Evolutionary conservation across 345 rosid genomes (phyloP).

Genomic region (Salix udensis): DNA sequence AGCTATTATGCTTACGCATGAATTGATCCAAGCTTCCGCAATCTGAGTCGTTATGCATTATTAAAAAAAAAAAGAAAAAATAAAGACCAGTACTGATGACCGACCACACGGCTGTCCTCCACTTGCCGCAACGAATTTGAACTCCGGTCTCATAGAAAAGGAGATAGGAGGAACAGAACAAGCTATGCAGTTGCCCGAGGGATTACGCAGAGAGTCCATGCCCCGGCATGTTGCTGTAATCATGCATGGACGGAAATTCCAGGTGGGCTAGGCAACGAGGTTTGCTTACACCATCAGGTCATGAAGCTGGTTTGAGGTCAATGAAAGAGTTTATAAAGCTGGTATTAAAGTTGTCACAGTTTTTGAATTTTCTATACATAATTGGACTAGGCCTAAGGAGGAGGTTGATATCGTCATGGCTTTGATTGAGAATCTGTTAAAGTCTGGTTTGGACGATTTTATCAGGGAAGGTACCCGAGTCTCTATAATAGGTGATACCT

Average conservation of each 20-base stretch:
- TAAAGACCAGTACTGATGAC: not conserved
- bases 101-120: not conserved
- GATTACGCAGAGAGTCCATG: slow-evolving; percentile 46
- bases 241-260: slow-evolving; percentile 59
- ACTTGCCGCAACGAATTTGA: not conserved
- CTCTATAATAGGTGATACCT: slow-evolving; percentile 61
- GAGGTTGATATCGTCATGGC: slow-evolving; percentile 68
- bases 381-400: slow-evolving; percentile 78
- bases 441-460: slow-evolving; percentile 39
- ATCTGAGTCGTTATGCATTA: no score
- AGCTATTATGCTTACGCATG: no score
- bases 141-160: not conserved
- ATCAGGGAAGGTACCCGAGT: slow-evolving; percentile 44
- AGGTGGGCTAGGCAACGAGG: slow-evolving; percentile 68
- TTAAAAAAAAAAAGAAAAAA: no score
- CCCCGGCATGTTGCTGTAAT: slow-evolving; percentile 79
- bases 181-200: slow-evolving; percentile 41
- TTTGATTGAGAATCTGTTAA: slow-evolving; percentile 48
- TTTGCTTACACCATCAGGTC: slow-evolving; percentile 49
- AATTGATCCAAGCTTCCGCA: no score
- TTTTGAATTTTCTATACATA: slow-evolving; percentile 70
- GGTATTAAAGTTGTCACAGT: slow-evolving; percentile 68
- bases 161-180: slow-evolving; percentile 20
- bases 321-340: slow-evolving; percentile 47
- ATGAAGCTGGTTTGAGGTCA: slow-evolving; percentile 60